Evolutionary conservation across 148 eudicot genomes (phyloP).

Genomic region (Vaccinium darrowii): DNA sequence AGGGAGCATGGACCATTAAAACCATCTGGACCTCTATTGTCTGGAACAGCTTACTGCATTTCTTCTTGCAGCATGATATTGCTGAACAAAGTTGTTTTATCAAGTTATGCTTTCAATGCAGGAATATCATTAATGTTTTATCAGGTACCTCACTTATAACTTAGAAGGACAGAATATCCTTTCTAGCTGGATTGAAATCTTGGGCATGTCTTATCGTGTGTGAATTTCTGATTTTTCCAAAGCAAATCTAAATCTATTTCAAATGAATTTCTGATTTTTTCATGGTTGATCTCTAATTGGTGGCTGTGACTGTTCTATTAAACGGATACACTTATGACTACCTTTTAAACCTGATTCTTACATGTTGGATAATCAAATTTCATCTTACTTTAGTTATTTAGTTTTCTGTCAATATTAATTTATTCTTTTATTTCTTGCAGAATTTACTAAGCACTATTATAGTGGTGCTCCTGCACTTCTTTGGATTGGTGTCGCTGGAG

Average conservation of each 20-base stretch:
- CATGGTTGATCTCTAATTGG: background rate
- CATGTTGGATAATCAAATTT: slow-evolving; percentile 11
- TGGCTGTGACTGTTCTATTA: background rate
- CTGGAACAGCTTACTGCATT: slow-evolving; percentile 81
- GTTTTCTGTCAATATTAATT: background rate
- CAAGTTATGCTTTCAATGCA: slow-evolving; percentile 75
- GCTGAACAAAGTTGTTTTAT: slow-evolving; percentile 75
- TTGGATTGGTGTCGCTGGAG: slow-evolving; percentile 58
- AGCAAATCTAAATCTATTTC: slow-evolving; percentile 1
- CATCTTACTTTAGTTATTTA: background rate
- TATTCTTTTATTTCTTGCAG: slow-evolving; percentile 42
- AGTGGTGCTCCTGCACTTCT: slow-evolving; percentile 51
- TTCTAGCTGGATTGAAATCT: background rate
- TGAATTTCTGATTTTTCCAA: no score
- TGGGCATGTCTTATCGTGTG: background rate
- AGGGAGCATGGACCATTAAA: slow-evolving; percentile 45
- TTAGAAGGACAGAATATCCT: background rate
- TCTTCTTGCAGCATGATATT: slow-evolving; percentile 91
- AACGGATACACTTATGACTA: background rate
- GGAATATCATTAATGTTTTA: slow-evolving; percentile 90
- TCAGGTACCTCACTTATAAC: slow-evolving; percentile 44
- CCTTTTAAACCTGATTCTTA: background rate
- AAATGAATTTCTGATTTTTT: background rate
- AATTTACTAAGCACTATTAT: slow-evolving; percentile 66
- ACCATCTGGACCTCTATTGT: slow-evolving; percentile 59